Conservation (phyloP, 805 yeast species). For the Tetrapisispora namnaoensis region DNA sequence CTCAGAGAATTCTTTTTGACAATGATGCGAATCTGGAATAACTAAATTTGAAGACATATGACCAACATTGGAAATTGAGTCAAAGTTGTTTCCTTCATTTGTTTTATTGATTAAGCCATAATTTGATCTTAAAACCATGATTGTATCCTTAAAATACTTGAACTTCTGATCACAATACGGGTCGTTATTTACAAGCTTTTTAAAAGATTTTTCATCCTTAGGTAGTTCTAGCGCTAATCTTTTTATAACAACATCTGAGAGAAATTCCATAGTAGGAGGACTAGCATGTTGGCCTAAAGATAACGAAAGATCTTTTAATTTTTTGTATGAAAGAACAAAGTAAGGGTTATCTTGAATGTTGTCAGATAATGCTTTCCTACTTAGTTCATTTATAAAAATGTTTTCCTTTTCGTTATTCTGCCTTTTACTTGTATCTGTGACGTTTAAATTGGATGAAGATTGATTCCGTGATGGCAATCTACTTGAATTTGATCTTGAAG, state of each 20-base stretch:
- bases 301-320: constrained; percentile 16
- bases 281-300: constrained; percentile 15
- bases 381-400: too few species aligned
- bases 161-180: constrained; percentile 15
- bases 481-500: constrained; percentile 10
- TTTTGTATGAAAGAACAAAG: constrained; percentile 16
- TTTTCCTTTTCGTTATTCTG: background rate
- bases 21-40: background rate
- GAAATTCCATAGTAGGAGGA: constrained; percentile 18
- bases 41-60: background rate
- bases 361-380: background rate
- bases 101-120: background rate
- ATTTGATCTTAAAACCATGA: constrained; percentile 18
- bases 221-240: constrained; percentile 22
- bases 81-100: too few species aligned
- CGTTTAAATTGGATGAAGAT: background rate
- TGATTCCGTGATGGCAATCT: background rate
- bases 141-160: constrained; percentile 16
- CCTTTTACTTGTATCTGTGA: background rate
- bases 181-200: constrained; percentile 11
- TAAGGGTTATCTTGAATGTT: constrained; percentile 19
- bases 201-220: constrained; percentile 15
- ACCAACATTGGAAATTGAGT: too few species aligned
- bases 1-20: background rate
- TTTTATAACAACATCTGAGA: constrained; percentile 20